Base-by-base conservation (phyloP, 345 rosid species). In the Populus nigra region DNA sequence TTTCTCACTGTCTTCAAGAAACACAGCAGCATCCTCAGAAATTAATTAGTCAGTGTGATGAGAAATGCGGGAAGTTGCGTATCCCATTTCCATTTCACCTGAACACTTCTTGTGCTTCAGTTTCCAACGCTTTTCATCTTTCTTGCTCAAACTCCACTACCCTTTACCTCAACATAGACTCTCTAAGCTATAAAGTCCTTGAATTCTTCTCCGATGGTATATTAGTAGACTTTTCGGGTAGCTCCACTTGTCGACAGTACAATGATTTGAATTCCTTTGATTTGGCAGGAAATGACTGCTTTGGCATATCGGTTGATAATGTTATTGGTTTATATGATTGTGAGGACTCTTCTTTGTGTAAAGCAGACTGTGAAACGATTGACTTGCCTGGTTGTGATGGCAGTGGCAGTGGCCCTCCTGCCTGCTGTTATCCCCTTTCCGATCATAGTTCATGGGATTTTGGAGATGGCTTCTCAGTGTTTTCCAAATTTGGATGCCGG, bases 301-400 rank as follows among this genome's bases (percentile, higher is more conserved):
- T 92, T 62, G 89, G 88, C 1, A 69, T 92, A 62, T 92, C 98
- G 0, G 80, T 49, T 2, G 97, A 94, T 75, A 94, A 92, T 77
- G 88, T 92, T 0, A n/a, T 92, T 55, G 92, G 92, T 12, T 82
- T 94, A 41, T 94, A 92, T 80, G 96, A 92, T 66, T 92, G 97
- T 23, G 97, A 91, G 83, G 98, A 94, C 43, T 92, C 97, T 15
- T 94, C 96, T 20, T 74, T 92, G 71, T 93, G 98, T 68, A 93
- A 89, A 80, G 80, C 89, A 3, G 84, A 62, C 16, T 93, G 98
- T 35, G 97, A 92, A 82, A 89, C 90, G 15, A 86, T 86, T 67
- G 83, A 88, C 77, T 82, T 92, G 65, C 86, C 89, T 38, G 89
- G 88, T 1, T 90, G 98, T 45, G 91, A 88, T 63, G 94, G 93